A percentile compares a stretch with the other conserved stretches of the same genome.
Conservation (phyloP, 768 basidiomycete genomes). For the Suillus spraguei region DNA sequence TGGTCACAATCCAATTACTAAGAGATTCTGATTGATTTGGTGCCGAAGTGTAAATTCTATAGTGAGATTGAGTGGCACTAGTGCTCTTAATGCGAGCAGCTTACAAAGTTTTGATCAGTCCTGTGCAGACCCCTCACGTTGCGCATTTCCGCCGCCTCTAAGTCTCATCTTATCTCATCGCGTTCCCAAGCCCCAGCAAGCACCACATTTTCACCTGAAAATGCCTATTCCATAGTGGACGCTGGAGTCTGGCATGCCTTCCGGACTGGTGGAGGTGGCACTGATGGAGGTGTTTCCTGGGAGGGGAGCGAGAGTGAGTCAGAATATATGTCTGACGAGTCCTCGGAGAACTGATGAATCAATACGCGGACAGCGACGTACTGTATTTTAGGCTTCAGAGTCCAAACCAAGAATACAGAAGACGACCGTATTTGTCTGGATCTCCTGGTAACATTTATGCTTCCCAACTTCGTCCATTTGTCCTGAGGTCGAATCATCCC, state of each 20-base stretch:
- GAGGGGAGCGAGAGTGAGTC: not conserved
- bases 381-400: not conserved
- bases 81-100: not conserved
- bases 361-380: not conserved
- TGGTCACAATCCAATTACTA: not conserved
- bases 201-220: not conserved
- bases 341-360: not conserved
- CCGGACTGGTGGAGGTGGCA: not conserved
- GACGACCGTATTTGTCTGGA: not conserved
- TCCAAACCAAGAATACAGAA: not conserved
- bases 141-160: not conserved
- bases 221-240: not conserved
- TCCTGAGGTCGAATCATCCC: not conserved
- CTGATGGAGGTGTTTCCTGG: not conserved
- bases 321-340: not conserved
- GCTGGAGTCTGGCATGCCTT: not conserved
- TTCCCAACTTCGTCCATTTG: not conserved
- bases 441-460: not conserved
- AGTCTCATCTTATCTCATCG: not conserved
- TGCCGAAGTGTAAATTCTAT: not conserved
- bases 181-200: conserved; percentile 1
- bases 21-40: conserved; percentile 2
- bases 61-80: not conserved
- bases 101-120: not conserved
- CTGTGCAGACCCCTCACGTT: not conserved